These are phyloP conservation scores for Saccharata proteae DNA, from an alignment of 2,329 filamentous ascomycete species.

Conservation along the genomic window DNA sequence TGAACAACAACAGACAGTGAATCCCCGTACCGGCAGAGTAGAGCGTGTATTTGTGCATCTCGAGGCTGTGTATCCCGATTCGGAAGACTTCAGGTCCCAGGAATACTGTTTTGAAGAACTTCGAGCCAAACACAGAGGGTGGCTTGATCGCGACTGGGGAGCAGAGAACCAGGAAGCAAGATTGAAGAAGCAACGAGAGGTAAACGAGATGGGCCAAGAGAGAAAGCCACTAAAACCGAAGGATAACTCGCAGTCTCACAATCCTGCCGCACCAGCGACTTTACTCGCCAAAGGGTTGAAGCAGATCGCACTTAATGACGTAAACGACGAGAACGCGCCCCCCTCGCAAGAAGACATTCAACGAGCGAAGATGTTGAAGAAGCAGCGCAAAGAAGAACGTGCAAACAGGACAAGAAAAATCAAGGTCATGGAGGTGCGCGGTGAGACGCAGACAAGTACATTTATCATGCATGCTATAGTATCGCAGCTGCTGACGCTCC, in stretches of 20 bases:
- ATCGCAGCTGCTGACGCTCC: constrained; percentile 12
- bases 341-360: constrained; percentile 36
- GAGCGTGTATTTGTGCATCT: constrained; percentile 84
- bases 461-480: constrained; percentile 14
- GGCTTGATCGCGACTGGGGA: constrained; percentile 44
- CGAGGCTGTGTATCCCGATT: constrained; percentile 71
- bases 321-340: constrained; percentile 36
- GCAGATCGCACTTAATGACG: constrained; percentile 6
- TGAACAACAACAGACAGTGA: constrained; percentile 70
- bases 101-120: constrained; percentile 91
- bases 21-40: constrained; percentile 68
- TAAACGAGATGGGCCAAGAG: too few species aligned
- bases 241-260: constrained; percentile 1
- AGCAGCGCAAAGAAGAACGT: constrained; percentile 35
- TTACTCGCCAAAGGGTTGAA: constrained; percentile 5
- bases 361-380: constrained; percentile 44
- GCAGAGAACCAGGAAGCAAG: constrained; percentile 20
- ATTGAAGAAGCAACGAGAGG: constrained; percentile 2
- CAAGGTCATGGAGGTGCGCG: constrained; percentile 62
- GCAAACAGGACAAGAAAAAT: constrained; percentile 43
- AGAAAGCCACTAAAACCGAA: constrained; percentile 6
- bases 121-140: constrained; percentile 63
- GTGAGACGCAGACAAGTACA: constrained; percentile 83
- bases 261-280: constrained; percentile 1
- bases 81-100: constrained; percentile 50